phyloP scores from a whole-genome alignment of 768 basidiomycete genomes.

The Podaxis sp. region DNA sequence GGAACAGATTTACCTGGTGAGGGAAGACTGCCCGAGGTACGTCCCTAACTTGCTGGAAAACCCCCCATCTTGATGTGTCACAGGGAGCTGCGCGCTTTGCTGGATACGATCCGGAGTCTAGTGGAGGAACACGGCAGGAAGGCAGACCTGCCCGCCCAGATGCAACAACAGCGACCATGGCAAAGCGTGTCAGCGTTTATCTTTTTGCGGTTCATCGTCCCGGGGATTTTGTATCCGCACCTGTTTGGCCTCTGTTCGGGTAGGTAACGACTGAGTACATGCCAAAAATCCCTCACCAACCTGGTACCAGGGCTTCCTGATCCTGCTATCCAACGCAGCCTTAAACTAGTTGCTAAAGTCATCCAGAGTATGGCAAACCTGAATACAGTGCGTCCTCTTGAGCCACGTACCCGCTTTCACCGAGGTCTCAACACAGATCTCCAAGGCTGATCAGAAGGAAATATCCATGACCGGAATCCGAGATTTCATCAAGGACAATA shows the following conservation, averaged over 20 bases:
- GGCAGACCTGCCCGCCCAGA: conserved; percentile 38
- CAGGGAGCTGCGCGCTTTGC: conserved; percentile 74
- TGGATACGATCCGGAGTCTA: conserved; percentile 66
- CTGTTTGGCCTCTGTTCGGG: conserved; percentile 78
- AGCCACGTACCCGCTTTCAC: background rate
- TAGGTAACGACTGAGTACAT: conserved; percentile 29
- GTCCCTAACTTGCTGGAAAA: conserved; percentile 27
- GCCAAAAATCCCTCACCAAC: conserved; percentile 3
- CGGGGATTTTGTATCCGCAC: conserved; percentile 87
- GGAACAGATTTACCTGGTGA: conserved; percentile 75
- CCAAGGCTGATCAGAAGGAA: conserved; percentile 68
- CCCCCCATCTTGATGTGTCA: conserved; percentile 12
- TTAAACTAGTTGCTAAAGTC: conserved; percentile 86
- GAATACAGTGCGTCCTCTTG: conserved; percentile 53
- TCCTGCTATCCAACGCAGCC: conserved; percentile 68
- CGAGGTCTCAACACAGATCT: background rate
- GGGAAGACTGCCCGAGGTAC: conserved; percentile 74
- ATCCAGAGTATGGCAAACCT: conserved; percentile 88
- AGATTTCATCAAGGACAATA: conserved; percentile 65
- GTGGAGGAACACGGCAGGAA: conserved; percentile 66
- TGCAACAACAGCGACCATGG: conserved; percentile 60
- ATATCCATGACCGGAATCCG: conserved; percentile 80
- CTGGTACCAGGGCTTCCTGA: conserved; percentile 59
- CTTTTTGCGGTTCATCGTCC: conserved; percentile 88
- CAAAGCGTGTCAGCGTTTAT: conserved; percentile 89